Conservation (phyloP, 805 yeast genomes). For the Isabelozyma rhagii region DNA sequence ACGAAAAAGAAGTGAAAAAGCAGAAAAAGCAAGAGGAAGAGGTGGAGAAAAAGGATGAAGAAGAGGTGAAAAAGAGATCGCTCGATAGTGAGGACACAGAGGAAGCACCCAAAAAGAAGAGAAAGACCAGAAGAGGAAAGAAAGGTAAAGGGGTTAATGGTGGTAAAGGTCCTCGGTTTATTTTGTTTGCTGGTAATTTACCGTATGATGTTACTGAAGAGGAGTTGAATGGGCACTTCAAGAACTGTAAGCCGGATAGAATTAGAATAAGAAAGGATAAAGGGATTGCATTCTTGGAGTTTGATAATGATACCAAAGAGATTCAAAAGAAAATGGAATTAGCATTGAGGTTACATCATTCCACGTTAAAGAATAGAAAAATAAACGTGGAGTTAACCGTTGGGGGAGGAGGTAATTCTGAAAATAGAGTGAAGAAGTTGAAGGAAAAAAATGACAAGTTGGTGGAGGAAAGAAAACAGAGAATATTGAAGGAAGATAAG, state of each 20-base stretch:
- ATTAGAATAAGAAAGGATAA: slow-evolving; percentile 79
- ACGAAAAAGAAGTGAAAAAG: slow-evolving; percentile 30
- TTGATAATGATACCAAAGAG: slow-evolving; percentile 53
- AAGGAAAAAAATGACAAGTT: slow-evolving; percentile 75
- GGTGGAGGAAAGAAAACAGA: slow-evolving; percentile 62
- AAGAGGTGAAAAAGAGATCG: slow-evolving; percentile 13
- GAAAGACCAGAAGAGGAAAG: slow-evolving; percentile 77
- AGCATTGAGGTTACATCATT: slow-evolving; percentile 82
- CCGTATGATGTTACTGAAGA: slow-evolving; percentile 68
- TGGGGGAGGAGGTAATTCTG: slow-evolving; percentile 96
- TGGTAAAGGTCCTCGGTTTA: slow-evolving; percentile 60
- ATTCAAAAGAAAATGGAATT: slow-evolving; percentile 79
- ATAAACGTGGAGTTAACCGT: slow-evolving; percentile 96
- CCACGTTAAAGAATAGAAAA: slow-evolving; percentile 63
- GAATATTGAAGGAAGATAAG: slow-evolving; percentile 48
- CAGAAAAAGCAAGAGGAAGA: slow-evolving; percentile 21
- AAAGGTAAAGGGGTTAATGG: slow-evolving; percentile 57
- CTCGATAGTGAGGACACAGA: slow-evolving; percentile 11
- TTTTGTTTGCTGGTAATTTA: slow-evolving; percentile 86
- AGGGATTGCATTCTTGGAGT: slow-evolving; percentile 92
- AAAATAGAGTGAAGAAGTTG: slow-evolving; percentile 61
- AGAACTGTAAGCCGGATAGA: slow-evolving; percentile 66
- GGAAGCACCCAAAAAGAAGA: slow-evolving; percentile 52
- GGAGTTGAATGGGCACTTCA: slow-evolving; percentile 69
- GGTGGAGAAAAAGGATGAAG: slow-evolving; percentile 21